These are phyloP conservation scores for Sanghuangporus baumii DNA, from an alignment of 1,284 basidiomycete species.

Conservation along the genomic window DNA sequence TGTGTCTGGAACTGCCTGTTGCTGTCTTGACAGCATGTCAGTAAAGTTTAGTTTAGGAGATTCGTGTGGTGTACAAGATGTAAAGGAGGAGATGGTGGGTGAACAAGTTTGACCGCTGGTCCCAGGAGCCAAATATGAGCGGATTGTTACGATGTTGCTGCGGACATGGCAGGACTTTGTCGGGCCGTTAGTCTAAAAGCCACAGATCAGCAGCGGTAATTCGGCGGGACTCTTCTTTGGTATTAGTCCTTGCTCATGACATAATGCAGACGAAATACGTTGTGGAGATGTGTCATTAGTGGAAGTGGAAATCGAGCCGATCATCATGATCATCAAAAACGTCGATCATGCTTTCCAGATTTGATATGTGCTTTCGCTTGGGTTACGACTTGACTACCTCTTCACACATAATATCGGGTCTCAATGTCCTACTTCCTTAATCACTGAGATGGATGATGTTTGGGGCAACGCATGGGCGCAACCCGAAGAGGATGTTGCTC, in stretches of 20 bases:
- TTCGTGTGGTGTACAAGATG: background rate
- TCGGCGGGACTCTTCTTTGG: background rate
- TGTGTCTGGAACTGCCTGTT: conserved; percentile 7
- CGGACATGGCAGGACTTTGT: background rate
- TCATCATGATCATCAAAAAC: background rate
- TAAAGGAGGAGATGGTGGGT: background rate
- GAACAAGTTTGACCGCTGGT: too few relatives aligned
- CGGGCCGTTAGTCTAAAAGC: background rate
- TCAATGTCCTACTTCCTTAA: background rate
- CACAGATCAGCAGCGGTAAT: background rate
- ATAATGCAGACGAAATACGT: background rate
- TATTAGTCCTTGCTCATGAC: background rate
- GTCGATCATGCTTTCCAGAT: background rate
- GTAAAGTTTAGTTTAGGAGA: background rate
- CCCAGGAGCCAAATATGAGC: background rate
- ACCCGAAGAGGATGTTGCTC: conserved; percentile 11
- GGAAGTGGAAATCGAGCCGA: background rate
- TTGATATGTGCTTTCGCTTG: background rate
- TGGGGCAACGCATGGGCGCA: conserved; percentile 18
- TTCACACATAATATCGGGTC: background rate
- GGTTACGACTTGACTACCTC: background rate
- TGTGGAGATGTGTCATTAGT: background rate
- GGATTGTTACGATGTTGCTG: background rate
- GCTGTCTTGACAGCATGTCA: background rate
- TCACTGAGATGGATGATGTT: conserved; percentile 15